Evolutionary conservation across 2,329 filamentous ascomycete genomes (phyloP).

Genomic region (Diaporthe amygdali): DNA sequence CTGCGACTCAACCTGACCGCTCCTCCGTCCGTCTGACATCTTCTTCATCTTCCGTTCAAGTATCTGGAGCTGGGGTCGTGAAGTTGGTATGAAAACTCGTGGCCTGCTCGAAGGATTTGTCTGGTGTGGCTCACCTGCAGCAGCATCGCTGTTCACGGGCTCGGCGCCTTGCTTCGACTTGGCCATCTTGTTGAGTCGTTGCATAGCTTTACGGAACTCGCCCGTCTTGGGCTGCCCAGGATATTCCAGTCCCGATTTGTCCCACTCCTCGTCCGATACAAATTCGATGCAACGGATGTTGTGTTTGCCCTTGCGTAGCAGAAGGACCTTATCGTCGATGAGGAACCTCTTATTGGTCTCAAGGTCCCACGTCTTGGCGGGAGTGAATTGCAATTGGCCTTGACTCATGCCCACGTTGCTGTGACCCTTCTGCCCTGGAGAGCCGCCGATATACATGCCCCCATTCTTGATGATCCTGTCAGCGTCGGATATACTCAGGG

Average conservation of each 20-base stretch:
- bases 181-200: slow-evolving; percentile 39
- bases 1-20: background rate
- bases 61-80: slow-evolving; percentile 13
- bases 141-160: slow-evolving; percentile 33
- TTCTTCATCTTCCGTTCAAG: background rate
- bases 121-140: slow-evolving; percentile 32
- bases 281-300: slow-evolving; percentile 67
- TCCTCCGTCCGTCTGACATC: background rate
- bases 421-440: slow-evolving; percentile 39
- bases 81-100: slow-evolving; percentile 3
- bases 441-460: slow-evolving; percentile 66
- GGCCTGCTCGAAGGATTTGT: background rate
- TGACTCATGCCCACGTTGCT: slow-evolving; percentile 43
- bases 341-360: slow-evolving; percentile 64
- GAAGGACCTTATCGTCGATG: slow-evolving; percentile 62
- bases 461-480: slow-evolving; percentile 60
- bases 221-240: slow-evolving; percentile 59
- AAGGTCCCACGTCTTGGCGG: slow-evolving; percentile 63
- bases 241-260: slow-evolving; percentile 53
- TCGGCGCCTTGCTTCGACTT: slow-evolving; percentile 30
- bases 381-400: slow-evolving; percentile 63
- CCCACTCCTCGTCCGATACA: slow-evolving; percentile 61
- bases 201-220: slow-evolving; percentile 47
- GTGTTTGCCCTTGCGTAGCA: slow-evolving; percentile 68
- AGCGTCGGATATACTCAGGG: slow-evolving; percentile 59